Evolutionary conservation across 148 eudicot genomes (phyloP), one percentile per base, ranked within the genome.

Genomic region (Chenopodium formosanum): DNA sequence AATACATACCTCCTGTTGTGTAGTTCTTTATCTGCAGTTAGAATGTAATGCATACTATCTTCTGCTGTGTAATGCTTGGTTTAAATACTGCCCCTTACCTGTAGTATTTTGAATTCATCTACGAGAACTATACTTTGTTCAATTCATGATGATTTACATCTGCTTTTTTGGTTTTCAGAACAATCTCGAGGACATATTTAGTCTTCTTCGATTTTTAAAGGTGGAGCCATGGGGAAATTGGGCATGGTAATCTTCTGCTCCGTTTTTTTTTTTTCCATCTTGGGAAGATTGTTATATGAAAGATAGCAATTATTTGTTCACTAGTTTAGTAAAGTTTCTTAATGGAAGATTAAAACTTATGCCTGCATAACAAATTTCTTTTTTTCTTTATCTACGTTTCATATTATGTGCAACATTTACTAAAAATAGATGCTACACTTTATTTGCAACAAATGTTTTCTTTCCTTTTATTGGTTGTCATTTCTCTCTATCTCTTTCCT

Each of bases 191-290:
- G 99, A 96, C 89, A 82, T 94, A 69, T 96, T 84, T 84, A 96
- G 99, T 81, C 95, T 96, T 83, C 95, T 96, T 84, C 93, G 98
- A 74, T 96, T 96, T 88, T 82, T 96, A 86, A 94, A 89, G 84
- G 88, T 96, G 85, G 99, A 96, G 87, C 99, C 99, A 60, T 96
- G 99, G 99, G 97, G 98, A 85, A 94, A 89, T 84, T 96, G 99
- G 99, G 95, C 98, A 77, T 96, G 99, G 99, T 96, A 92, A 82
- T 86, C 46, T 85, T 84, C 63, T 17, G 64, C 47, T 76, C 3
- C 9, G 46, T 5, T 5, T 79, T 19, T 77, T 19, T 77, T 13
- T 37, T 58, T 32, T 4, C 56, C 2, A 47, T 71, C 63, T 17
- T 5, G 1, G 48, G 9, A 34, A 23, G 69, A 16, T 14, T 70